These are phyloP conservation scores for Gynochthodes officinalis DNA, from an alignment of 257 asterid species.

Conservation along the genomic window DNA sequence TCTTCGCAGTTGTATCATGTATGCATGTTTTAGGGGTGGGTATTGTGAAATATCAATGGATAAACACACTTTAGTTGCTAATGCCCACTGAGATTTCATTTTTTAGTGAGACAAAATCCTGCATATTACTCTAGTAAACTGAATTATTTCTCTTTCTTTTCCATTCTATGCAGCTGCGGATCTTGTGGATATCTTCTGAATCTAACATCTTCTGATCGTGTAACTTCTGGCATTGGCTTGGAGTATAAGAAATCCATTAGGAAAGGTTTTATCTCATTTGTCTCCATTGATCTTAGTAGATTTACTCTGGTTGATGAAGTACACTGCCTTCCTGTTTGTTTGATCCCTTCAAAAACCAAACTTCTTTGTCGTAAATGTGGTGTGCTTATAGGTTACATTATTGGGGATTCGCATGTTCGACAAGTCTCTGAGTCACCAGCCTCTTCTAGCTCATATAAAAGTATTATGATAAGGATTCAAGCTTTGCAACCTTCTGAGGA, in stretches of 20 bases:
- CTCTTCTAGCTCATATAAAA: slow-evolving; percentile 51
- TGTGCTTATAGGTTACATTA: slow-evolving; percentile 57
- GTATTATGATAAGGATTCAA: slow-evolving; percentile 54
- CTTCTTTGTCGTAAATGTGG: slow-evolving; percentile 84
- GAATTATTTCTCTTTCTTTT: slow-evolving; percentile 7
- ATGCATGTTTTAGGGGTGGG: not conserved
- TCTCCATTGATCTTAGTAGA: slow-evolving; percentile 70
- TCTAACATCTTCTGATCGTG: slow-evolving; percentile 57
- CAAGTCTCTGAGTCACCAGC: slow-evolving; percentile 68
- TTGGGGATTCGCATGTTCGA: slow-evolving; percentile 54
- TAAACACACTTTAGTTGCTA: not conserved
- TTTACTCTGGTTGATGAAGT: slow-evolving; percentile 76
- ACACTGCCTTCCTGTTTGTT: slow-evolving; percentile 59
- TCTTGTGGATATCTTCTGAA: slow-evolving; percentile 77
- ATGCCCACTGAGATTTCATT: not conserved
- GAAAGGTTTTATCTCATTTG: slow-evolving; percentile 57
- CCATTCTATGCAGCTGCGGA: slow-evolving; percentile 60
- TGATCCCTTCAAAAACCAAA: slow-evolving; percentile 54
- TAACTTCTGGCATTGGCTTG: slow-evolving; percentile 51
- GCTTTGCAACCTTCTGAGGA: slow-evolving; percentile 59
- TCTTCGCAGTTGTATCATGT: not conserved
- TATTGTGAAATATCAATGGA: not conserved
- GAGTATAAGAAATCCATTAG: slow-evolving; percentile 54
- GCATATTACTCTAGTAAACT: slow-evolving; percentile 6
- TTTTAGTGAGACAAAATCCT: not conserved